Base-by-base conservation (phyloP, 192 early-diverging fungal species). In the Geranomyces michiganensis region DNA sequence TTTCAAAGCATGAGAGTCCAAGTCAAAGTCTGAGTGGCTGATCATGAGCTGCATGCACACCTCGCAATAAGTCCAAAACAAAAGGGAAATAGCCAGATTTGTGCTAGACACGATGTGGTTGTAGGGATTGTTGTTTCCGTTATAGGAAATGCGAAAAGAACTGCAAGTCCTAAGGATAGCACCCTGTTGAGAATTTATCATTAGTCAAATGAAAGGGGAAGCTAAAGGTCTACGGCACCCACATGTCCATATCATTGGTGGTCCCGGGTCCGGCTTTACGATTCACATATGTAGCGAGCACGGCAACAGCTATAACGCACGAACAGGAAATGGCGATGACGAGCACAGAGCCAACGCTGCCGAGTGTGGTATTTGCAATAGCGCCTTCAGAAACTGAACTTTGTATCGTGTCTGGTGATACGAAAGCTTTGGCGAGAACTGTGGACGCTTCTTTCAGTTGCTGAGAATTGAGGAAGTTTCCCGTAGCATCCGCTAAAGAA, bases 121-220 rank as follows among this genome's bases (percentile, higher is more conserved):
- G 72, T 73, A 3, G 72, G 72, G 22, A 9, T 30, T 26, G 58
- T 14, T 9, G 65, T 55, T 36, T 73, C 72, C 12, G 72, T 67
- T 4, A 73, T 44, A 22, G 72, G 72, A 17, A 43, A 67, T 22
- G 63, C 72, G 19, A 56, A 73, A 21, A 73, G 51, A 27, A n/a
- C 19, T 9, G 55, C 65, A 19, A 67, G 36, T 29, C 72, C 72
- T 12, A 43, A 17, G 8, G 64, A 63, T 32, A 73, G 43, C 7
- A 67, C 0, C 56, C 30, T 47, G 43, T 27, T 19, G 4, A 32
- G 29, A 31, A 29, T 32, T 26, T 29, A 26, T 8, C 4, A 1
- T 4, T 8, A 60, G 7, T 60, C 58, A 6, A 26, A 3, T 9
- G 51, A 8, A 29, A 6, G 26, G 17, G n/a, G n/a, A n/a, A 60